These are phyloP conservation scores for Microsporum canis DNA, from an alignment of 2,329 filamentous ascomycete genomes.

Conservation along the genomic window DNA sequence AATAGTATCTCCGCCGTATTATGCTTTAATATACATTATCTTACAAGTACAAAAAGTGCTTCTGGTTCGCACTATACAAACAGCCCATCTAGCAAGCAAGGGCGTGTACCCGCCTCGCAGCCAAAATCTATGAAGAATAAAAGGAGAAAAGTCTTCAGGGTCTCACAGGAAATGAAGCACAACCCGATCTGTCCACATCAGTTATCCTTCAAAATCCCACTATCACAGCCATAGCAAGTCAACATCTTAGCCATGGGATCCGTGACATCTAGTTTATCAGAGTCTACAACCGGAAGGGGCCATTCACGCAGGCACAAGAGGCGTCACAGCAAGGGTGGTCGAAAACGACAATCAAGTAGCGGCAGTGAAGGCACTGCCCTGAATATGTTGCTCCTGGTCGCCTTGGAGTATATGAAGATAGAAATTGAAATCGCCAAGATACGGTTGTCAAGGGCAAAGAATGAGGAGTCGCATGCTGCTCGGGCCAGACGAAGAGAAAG, in stretches of 20 bases:
- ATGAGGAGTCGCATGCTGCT: not conserved
- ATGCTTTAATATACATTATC: not conserved
- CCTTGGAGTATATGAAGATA: slow-evolving; percentile 1
- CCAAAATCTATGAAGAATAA: not conserved
- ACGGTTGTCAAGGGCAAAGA: slow-evolving; percentile 3
- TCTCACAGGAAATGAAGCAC: not conserved
- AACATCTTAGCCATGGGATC: not conserved
- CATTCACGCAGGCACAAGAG: not conserved
- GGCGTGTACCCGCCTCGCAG: not conserved
- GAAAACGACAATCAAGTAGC: not conserved
- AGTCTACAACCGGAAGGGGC: not conserved
- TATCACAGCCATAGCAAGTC: not conserved
- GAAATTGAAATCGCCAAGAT: slow-evolving; percentile 8
- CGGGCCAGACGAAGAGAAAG: not conserved
- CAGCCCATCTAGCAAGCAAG: not conserved
- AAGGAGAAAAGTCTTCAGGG: not conserved
- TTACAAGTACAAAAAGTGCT: not conserved
- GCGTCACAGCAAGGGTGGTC: not conserved
- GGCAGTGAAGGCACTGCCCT: not conserved
- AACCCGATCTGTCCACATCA: not conserved
- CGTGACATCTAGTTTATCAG: not conserved
- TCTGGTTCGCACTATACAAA: not conserved
- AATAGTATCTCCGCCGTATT: not conserved
- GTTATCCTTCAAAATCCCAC: not conserved
- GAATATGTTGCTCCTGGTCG: not conserved